Conservation (phyloP, 768 basidiomycete genomes). For the Tricholoma flavovirens region DNA sequence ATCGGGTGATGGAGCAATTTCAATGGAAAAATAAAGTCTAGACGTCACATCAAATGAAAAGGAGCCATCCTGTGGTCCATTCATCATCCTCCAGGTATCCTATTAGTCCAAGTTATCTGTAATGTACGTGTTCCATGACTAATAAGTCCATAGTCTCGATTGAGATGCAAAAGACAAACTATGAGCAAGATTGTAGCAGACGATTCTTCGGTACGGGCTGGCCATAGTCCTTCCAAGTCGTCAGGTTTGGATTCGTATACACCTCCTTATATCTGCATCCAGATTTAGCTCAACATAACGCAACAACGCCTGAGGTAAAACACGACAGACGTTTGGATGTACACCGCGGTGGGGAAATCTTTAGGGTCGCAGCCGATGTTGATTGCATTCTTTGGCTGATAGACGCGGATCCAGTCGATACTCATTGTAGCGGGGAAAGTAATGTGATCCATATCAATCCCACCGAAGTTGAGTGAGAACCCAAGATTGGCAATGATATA, state of each 20-base stretch:
- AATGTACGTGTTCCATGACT: background rate
- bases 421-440: constrained; percentile 56
- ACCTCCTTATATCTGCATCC: constrained; percentile 29
- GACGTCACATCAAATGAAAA: too few relatives aligned
- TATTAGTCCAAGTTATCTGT: background rate
- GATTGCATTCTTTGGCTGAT: constrained; percentile 42
- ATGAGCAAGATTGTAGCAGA: constrained; percentile 8
- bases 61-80: background rate
- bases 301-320: background rate
- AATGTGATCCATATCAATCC: constrained; percentile 52
- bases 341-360: constrained; percentile 66
- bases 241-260: constrained; percentile 39
- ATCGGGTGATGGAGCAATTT: too few relatives aligned
- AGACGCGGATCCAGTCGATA: constrained; percentile 81
- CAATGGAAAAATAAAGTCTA: too few relatives aligned
- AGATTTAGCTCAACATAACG: background rate
- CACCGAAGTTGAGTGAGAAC: constrained; percentile 63
- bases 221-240: constrained; percentile 30
- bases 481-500: constrained; percentile 71
- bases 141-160: background rate
- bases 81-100: background rate
- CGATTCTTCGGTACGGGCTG: constrained; percentile 37
- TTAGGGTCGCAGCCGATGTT: constrained; percentile 68
- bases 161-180: background rate
- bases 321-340: constrained; percentile 60